phyloP scores from a whole-genome alignment of 2,329 filamentous ascomycete species.

The Metarhizium album region DNA sequence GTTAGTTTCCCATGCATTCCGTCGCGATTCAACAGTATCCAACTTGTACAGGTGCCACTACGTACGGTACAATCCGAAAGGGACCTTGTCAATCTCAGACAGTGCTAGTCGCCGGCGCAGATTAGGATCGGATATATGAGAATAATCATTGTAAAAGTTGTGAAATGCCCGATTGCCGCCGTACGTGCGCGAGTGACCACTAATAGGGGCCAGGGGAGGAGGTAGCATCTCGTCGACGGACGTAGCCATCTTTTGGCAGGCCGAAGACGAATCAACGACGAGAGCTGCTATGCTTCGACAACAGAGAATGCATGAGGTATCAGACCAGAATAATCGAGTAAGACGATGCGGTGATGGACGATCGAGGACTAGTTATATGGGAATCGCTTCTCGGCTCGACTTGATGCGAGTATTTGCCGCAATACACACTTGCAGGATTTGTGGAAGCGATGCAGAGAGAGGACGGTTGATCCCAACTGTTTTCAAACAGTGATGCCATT shows the following conservation, averaged over 20 bases:
- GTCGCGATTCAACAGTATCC: neutral
- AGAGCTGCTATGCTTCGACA: constrained; percentile 6
- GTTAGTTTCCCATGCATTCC: neutral
- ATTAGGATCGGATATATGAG: constrained; percentile 60
- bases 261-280: constrained; percentile 7
- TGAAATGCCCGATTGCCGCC: constrained; percentile 61
- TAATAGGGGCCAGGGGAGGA: constrained; percentile 27
- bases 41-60: constrained; percentile 5
- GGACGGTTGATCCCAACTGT: neutral
- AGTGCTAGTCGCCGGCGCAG: constrained; percentile 64
- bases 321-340: neutral
- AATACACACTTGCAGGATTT: neutral
- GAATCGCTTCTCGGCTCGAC: neutral
- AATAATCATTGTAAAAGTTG: constrained; percentile 63
- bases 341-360: neutral
- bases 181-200: constrained; percentile 31
- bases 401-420: neutral
- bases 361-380: neutral
- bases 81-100: constrained; percentile 69
- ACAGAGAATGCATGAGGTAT: constrained; percentile 17
- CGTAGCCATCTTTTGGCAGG: constrained; percentile 16
- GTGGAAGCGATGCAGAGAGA: neutral
- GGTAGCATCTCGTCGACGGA: constrained; percentile 29
- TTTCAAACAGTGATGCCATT: too few species aligned
- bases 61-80: constrained; percentile 60